Conservation (phyloP, 225 moss, liverwort and hornwort genomes). For the Antitrichia curtipendula region DNA sequence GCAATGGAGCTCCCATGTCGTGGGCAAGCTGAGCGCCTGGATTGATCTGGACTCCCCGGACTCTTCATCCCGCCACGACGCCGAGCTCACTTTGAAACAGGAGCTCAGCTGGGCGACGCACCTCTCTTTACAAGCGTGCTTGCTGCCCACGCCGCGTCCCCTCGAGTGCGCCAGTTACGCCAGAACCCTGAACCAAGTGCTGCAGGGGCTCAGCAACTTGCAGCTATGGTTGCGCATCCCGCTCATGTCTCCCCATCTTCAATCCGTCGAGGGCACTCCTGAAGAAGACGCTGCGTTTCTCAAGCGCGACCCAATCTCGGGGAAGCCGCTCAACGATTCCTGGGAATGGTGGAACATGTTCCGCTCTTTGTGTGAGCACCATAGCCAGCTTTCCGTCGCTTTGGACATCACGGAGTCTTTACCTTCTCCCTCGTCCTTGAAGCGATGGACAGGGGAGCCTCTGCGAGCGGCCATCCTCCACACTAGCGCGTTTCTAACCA, state of each 20-base stretch:
- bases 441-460: constrained; percentile 87
- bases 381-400: constrained; percentile 88
- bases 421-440: constrained; percentile 53
- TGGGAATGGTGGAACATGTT: constrained; percentile 99
- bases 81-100: constrained; percentile 68
- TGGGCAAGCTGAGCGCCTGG: constrained; percentile 85
- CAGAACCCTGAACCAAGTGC: constrained; percentile 42
- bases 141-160: constrained; percentile 67
- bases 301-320: constrained; percentile 56
- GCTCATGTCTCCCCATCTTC: constrained; percentile 50
- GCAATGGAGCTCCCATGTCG: constrained; percentile 89
- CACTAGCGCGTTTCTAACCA: constrained; percentile 81
- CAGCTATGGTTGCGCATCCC: constrained; percentile 89
- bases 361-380: constrained; percentile 79
- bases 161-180: constrained; percentile 84
- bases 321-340: constrained; percentile 65
- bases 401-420: constrained; percentile 74
- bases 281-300: constrained; percentile 65
- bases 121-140: constrained; percentile 86
- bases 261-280: constrained; percentile 55
- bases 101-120: constrained; percentile 86
- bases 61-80: constrained; percentile 27
- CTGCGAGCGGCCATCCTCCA: constrained; percentile 77
- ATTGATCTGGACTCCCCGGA: constrained; percentile 62
- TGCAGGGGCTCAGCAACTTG: constrained; percentile 72